These are phyloP conservation scores for Aspergillus sp. DNA, from an alignment of 2,329 filamentous ascomycete genomes.

Conservation along the genomic window DNA sequence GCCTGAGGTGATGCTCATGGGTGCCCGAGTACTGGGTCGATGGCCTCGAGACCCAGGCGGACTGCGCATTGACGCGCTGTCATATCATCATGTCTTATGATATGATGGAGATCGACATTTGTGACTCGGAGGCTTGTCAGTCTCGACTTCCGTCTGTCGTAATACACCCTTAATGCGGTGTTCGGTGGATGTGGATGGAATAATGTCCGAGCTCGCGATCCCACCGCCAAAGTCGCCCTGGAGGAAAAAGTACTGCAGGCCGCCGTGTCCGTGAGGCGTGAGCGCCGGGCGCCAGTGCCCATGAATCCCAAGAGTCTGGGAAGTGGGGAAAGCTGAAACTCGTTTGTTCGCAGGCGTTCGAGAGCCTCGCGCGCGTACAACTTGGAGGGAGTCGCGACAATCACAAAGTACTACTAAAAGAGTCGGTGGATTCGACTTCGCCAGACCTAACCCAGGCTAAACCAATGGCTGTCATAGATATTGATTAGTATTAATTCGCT, in stretches of 20 bases:
- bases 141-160: background rate
- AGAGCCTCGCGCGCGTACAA: slow-evolving; percentile 1
- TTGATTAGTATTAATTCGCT: background rate
- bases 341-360: slow-evolving; percentile 6
- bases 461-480: background rate
- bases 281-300: background rate
- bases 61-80: background rate
- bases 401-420: background rate
- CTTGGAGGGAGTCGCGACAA: background rate
- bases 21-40: slow-evolving; percentile 1
- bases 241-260: background rate
- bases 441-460: background rate
- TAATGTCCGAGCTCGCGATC: background rate
- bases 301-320: slow-evolving; percentile 5
- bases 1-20: background rate
- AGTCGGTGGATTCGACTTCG: background rate
- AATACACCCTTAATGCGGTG: background rate
- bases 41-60: background rate
- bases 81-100: background rate
- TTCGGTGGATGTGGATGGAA: background rate
- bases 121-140: background rate
- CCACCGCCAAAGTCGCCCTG: background rate
- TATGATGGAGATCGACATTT: slow-evolving; percentile 2
- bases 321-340: slow-evolving; percentile 11
- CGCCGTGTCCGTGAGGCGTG: background rate